Conservation (phyloP, 345 rosid genomes). For the Ailanthus altissimus region DNA sequence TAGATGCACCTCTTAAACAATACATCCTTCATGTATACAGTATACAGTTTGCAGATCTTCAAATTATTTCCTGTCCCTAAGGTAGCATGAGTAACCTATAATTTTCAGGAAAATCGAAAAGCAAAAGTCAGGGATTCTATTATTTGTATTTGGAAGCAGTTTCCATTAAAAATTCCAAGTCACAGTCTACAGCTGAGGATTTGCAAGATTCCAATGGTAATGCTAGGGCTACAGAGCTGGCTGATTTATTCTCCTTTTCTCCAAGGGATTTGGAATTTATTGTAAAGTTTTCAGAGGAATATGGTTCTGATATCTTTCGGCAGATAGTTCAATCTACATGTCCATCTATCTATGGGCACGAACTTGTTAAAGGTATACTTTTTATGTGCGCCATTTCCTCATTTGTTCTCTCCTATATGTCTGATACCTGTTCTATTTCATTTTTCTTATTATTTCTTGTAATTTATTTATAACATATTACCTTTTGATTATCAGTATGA, state of each 20-base stretch:
- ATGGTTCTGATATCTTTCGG: slow-evolving; percentile 78
- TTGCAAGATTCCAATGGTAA: slow-evolving; percentile 48
- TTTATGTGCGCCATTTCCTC: neutral
- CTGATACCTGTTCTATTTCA: neutral
- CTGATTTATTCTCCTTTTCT: slow-evolving; percentile 77
- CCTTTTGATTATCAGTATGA: neutral
- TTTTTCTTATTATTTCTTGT: neutral
- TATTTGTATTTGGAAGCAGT: slow-evolving; percentile 87
- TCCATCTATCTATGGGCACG: slow-evolving; percentile 97
- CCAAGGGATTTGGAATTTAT: slow-evolving; percentile 88
- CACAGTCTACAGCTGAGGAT: slow-evolving; percentile 61
- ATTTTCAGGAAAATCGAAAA: slow-evolving; percentile 85
- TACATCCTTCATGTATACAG: no score
- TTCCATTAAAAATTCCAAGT: slow-evolving; percentile 77
- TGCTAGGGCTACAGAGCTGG: slow-evolving; percentile 52
- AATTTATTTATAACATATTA: neutral
- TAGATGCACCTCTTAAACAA: no score
- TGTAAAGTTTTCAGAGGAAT: slow-evolving; percentile 82
- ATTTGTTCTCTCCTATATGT: neutral
- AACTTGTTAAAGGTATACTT: slow-evolving; percentile 86
- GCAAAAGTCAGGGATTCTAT: slow-evolving; percentile 87
- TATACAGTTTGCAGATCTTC: neutral
- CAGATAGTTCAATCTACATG: slow-evolving; percentile 84
- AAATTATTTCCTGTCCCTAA: slow-evolving; percentile 23
- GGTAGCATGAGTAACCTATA: slow-evolving; percentile 8